Percentiles rank a stretch among this genome's conserved stretches.
Conservation (phyloP, 805 yeast species). For the Saccharomyces kudriavzevii region DNA sequence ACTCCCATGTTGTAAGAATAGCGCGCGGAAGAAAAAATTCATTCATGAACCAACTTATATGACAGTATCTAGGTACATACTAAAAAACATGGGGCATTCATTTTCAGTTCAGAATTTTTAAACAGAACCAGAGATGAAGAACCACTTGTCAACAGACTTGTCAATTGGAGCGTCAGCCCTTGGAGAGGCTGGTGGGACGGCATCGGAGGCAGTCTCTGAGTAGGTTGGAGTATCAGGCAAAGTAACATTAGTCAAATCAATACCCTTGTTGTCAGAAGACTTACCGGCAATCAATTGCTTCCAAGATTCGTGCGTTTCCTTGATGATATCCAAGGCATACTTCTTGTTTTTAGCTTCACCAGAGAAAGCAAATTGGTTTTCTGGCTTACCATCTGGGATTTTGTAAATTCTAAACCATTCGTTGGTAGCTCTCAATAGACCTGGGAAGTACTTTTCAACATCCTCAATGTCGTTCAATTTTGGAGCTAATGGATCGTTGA, state of each 20-base stretch:
- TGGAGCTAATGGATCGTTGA: constrained; percentile 81
- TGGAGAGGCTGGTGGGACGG: constrained; percentile 64
- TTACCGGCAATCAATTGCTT: constrained; percentile 60
- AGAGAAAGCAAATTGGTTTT: constrained; percentile 91
- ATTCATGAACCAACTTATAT: neutral
- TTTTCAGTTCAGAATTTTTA: constrained; percentile 6
- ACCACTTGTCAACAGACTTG: constrained; percentile 96
- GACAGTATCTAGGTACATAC: neutral
- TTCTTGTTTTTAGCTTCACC: constrained; percentile 84
- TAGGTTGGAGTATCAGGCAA: constrained; percentile 48
- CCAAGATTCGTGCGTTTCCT: constrained; percentile 85
- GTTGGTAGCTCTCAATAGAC: constrained; percentile 84
- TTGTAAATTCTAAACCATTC: constrained; percentile 99
- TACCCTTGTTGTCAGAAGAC: constrained; percentile 50
- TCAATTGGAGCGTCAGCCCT: constrained; percentile 89
- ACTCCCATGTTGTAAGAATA: neutral
- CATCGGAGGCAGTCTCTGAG: constrained; percentile 39
- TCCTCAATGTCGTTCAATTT: constrained; percentile 86
- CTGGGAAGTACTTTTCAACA: constrained; percentile 84
- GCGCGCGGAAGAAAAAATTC: neutral
- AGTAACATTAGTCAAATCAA: constrained; percentile 70
- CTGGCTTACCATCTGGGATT: constrained; percentile 96
- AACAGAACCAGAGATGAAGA: constrained; percentile 83
- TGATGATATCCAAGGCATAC: constrained; percentile 77
- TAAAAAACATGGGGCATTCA: neutral